A percentile compares a stretch with the other conserved stretches of the same genome.
Evolutionary conservation across 1,284 basidiomycete species (phyloP).

Genomic region (Lentinula novae-zelandiae): DNA sequence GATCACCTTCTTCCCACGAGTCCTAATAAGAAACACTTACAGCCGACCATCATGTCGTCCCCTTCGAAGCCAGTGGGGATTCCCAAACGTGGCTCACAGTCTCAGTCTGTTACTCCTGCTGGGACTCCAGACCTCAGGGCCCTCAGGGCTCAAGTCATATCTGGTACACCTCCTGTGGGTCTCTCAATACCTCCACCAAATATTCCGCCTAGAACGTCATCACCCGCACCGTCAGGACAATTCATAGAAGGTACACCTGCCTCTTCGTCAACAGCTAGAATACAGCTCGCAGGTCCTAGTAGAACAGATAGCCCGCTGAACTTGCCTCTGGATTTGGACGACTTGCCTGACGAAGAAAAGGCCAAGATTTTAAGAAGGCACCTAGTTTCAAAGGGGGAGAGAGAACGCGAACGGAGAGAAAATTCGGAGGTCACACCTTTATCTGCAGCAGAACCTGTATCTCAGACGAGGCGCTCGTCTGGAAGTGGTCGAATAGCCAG

Average conservation of each 20-base stretch:
- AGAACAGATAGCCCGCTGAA: constrained; percentile 28
- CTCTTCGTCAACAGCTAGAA: constrained; percentile 17
- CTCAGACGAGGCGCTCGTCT: constrained; percentile 15
- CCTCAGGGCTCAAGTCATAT: constrained; percentile 51
- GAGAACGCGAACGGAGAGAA: constrained; percentile 32
- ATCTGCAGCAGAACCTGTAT: background rate
- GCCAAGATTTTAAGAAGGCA: constrained; percentile 76
- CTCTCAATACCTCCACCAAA: constrained; percentile 46
- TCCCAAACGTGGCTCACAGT: background rate
- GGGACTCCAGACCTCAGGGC: constrained; percentile 37
- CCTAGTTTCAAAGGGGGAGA: constrained; percentile 73
- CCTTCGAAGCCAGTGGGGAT: constrained; percentile 7
- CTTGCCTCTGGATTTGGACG: constrained; percentile 44
- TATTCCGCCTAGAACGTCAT: constrained; percentile 48
- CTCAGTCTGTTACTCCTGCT: background rate
- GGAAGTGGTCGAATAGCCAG: constrained; percentile 32
- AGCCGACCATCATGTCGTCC: background rate
- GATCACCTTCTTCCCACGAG: background rate
- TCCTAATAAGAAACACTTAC: background rate
- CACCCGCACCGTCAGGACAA: constrained; percentile 14
- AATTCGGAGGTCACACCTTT: background rate
- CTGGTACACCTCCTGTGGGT: constrained; percentile 43
- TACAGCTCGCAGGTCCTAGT: constrained; percentile 17
- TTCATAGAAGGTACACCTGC: constrained; percentile 16
- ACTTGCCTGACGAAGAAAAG: constrained; percentile 77